These are phyloP conservation scores for Nakaseomyces delphensis DNA, from an alignment of 1,139 yeast species.

Conservation along the genomic window DNA sequence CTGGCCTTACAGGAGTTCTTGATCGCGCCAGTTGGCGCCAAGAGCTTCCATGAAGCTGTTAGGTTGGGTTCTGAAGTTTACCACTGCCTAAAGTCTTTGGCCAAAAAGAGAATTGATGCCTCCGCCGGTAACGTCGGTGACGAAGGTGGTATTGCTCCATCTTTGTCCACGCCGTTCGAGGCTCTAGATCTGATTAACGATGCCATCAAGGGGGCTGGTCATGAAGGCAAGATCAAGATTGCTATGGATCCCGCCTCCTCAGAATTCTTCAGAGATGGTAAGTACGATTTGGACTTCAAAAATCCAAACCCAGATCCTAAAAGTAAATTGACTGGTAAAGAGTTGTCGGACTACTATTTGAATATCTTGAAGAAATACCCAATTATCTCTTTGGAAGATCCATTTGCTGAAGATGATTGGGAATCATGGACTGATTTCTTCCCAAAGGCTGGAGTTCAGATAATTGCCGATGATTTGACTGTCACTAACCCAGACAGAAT, in stretches of 20 bases:
- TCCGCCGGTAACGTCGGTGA: constrained; percentile 99
- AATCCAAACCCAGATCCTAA: constrained; percentile 81
- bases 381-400: constrained; percentile 95
- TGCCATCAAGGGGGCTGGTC: constrained; percentile 86
- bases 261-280: constrained; percentile 91
- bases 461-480: constrained; percentile 95
- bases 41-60: constrained; percentile 82
- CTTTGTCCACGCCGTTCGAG: constrained; percentile 84
- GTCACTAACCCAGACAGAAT: constrained; percentile 94
- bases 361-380: constrained; percentile 79
- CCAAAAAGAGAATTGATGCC: constrained; percentile 89
- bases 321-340: constrained; percentile 80
- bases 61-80: constrained; percentile 94
- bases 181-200: constrained; percentile 84
- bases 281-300: constrained; percentile 95
- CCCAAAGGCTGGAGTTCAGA: constrained; percentile 67
- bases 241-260: constrained; percentile 95
- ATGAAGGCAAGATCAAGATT: constrained; percentile 80
- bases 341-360: constrained; percentile 75
- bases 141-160: constrained; percentile 99
- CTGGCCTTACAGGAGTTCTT: constrained; percentile 97
- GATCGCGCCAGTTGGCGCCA: constrained; percentile 90
- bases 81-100: constrained; percentile 83
- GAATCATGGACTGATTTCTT: constrained; percentile 88
- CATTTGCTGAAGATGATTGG: constrained; percentile 99